Conservation (phyloP, 2,329 filamentous ascomycete species). For the Colletotrichum sp. region DNA sequence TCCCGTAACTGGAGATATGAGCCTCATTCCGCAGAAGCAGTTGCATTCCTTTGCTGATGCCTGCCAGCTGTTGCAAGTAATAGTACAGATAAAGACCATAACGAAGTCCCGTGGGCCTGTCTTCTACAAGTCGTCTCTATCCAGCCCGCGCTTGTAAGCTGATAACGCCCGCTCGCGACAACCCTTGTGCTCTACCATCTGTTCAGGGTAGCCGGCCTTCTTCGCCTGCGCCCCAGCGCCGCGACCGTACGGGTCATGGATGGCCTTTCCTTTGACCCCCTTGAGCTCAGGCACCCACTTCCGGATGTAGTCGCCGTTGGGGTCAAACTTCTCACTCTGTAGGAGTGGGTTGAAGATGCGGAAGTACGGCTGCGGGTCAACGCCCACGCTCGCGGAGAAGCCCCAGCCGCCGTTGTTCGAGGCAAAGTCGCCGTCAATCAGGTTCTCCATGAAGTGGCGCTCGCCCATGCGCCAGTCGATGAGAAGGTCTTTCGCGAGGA, state of each 20-base stretch:
- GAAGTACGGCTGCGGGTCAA: slow-evolving; percentile 90
- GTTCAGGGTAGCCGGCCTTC: slow-evolving; percentile 74
- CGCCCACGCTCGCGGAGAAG: slow-evolving; percentile 68
- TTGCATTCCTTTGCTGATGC: background rate
- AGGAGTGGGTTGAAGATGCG: slow-evolving; percentile 86
- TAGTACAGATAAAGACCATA: background rate
- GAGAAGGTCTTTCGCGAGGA: slow-evolving; percentile 80
- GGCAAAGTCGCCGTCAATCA: slow-evolving; percentile 82
- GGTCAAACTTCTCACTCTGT: slow-evolving; percentile 88
- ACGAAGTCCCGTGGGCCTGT: too few species aligned
- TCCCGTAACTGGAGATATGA: background rate
- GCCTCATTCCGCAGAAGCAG: background rate
- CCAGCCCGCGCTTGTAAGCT: slow-evolving; percentile 71
- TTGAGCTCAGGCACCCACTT: slow-evolving; percentile 82
- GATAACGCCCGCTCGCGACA: slow-evolving; percentile 70
- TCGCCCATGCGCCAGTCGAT: slow-evolving; percentile 87
- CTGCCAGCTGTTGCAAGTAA: background rate
- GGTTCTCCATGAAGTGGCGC: slow-evolving; percentile 80
- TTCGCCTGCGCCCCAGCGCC: slow-evolving; percentile 64
- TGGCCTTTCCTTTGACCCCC: slow-evolving; percentile 66
- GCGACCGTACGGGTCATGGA: slow-evolving; percentile 81
- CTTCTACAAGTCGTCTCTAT: slow-evolving; percentile 30
- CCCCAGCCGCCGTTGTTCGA: slow-evolving; percentile 74
- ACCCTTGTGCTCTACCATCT: slow-evolving; percentile 76
- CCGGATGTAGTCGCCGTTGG: slow-evolving; percentile 78